Conservation (phyloP, 2,329 filamentous ascomycete genomes). For the Colletotrichum sp. region DNA sequence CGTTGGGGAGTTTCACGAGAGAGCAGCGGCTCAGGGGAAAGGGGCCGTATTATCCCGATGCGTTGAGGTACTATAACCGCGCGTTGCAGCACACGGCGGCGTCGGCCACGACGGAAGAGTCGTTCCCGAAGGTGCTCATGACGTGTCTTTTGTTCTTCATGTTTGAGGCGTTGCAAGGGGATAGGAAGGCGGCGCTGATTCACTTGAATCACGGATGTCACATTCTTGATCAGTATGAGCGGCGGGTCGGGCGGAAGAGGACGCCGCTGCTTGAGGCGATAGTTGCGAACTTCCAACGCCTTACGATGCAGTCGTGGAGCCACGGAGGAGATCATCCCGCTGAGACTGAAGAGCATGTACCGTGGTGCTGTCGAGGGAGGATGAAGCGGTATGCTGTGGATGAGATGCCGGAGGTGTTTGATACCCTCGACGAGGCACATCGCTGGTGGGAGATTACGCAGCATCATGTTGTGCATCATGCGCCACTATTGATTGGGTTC, state of each 20-base stretch:
- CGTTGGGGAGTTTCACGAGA: background rate
- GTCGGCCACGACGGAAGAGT: background rate
- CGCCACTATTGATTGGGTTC: slow-evolving; percentile 5
- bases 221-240: background rate
- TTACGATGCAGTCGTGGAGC: slow-evolving; percentile 18
- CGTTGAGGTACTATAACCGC: slow-evolving; percentile 7
- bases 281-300: slow-evolving; percentile 2
- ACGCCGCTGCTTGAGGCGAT: background rate
- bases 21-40: background rate
- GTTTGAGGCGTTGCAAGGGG: slow-evolving; percentile 44
- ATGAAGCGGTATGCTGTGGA: slow-evolving; percentile 4
- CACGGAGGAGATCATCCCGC: slow-evolving; percentile 2
- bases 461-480: slow-evolving; percentile 4
- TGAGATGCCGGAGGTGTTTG: slow-evolving; percentile 8
- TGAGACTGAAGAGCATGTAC: background rate
- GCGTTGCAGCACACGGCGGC: background rate
- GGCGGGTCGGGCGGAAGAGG: background rate
- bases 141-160: slow-evolving; percentile 45
- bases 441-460: slow-evolving; percentile 16
- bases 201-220: slow-evolving; percentile 39
- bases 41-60: background rate
- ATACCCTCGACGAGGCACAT: slow-evolving; percentile 4
- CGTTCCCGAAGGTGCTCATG: slow-evolving; percentile 26
- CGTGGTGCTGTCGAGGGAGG: slow-evolving; percentile 13
- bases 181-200: slow-evolving; percentile 42